Evolutionary conservation across 306 rosid genomes (phyloP), one percentile per base, ranked within the genome.

Genomic region (Acmispon strigosus): DNA sequence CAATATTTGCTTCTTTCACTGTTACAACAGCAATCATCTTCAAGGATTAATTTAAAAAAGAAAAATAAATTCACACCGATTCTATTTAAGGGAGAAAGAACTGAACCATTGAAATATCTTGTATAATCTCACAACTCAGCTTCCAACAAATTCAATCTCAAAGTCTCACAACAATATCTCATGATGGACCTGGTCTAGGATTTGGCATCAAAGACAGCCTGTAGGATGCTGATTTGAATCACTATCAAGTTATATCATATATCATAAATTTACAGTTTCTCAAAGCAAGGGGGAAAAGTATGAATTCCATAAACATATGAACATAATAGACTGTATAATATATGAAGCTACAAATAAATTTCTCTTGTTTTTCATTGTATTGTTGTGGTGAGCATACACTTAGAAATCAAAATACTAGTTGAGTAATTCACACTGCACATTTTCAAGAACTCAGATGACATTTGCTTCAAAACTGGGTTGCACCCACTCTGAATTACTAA

Each of bases 321-420:
- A 74, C 81, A 78, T 36, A 79, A 39, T 43, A 49, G 62, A 32
- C 49, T 55, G 49, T 62, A 64, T 18, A 71, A 27, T 36, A 36
- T 39, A 8, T 14, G 39, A 66, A 72, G 43, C 42, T 77, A 77
- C 73, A 72, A 79, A 75, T 84, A 84, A 83, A 66, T 60, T 70
- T 6, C 8, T 7, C 32, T 44, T 73, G 41, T 78, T 87, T 86
- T 8, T 88, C 90, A 88, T 80, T 85, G 93, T 63, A 88, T 88
- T 29, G 88, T 85, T 64, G 88, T 88, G 15, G 90, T 81, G 36
- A 88, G 93, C 86, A 85, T 88, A 84, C 90, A 88, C 81, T 88
- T 85, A 79, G 93, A 83, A 66, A 85, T 85, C 82, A 88, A 88
- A 64, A 81, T 29, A 66, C 47, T 64, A 17, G 93, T 81, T 79